Evolutionary conservation across 2,329 filamentous ascomycete species (phyloP).

Genomic region (Corynespora cassiicola): DNA sequence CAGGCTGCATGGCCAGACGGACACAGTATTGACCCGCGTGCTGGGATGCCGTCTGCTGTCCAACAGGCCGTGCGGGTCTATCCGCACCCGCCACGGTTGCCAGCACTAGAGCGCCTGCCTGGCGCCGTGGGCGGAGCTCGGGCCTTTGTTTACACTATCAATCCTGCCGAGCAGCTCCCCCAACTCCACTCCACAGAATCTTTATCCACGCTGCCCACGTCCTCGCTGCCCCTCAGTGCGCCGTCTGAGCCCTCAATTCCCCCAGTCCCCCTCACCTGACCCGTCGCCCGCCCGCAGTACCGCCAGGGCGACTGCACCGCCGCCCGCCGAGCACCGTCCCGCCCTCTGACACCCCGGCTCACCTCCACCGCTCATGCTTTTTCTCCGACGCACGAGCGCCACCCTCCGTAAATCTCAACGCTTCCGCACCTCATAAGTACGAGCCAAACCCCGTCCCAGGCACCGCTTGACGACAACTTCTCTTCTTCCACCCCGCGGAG

Average conservation of each 20-base stretch:
- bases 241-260: not conserved
- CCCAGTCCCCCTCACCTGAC: constrained; percentile 6
- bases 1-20: too few relatives aligned
- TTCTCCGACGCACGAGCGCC: constrained; percentile 28
- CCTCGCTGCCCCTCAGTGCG: constrained; percentile 1
- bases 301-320: not conserved
- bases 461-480: not conserved
- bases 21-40: too few relatives aligned
- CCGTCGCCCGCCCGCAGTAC: too few relatives aligned
- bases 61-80: too few relatives aligned
- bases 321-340: not conserved
- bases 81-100: too few relatives aligned
- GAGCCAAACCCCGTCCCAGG: constrained; percentile 5
- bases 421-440: constrained; percentile 9
- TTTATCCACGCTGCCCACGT: constrained; percentile 5
- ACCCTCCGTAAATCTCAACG: constrained; percentile 10
- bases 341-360: constrained; percentile 19
- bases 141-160: constrained; percentile 10
- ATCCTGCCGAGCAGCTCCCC: constrained; percentile 1
- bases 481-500: constrained; percentile 27
- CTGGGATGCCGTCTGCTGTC: too few relatives aligned
- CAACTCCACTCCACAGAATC: constrained; percentile 6
- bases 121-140: constrained; percentile 9
- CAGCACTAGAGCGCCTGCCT: too few relatives aligned
- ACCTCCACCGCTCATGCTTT: constrained; percentile 34